Percentiles rank a stretch among this genome's conserved stretches.
Evolutionary conservation across 2,329 filamentous ascomycete species (phyloP).

Genomic region (Fusarium tupiense): DNA sequence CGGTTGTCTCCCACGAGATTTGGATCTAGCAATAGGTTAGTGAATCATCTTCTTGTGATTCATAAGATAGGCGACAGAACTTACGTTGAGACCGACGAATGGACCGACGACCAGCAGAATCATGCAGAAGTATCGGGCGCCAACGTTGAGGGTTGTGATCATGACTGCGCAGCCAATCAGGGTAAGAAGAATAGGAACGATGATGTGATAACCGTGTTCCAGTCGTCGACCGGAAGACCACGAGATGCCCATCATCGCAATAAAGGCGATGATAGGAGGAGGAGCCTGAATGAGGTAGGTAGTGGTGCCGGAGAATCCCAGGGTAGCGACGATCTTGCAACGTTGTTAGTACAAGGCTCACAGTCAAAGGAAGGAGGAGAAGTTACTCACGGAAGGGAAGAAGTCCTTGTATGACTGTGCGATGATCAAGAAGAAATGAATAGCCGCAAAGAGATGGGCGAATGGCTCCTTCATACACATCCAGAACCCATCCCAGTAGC

Average conservation of each 20-base stretch:
- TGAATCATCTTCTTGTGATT: accelerated
- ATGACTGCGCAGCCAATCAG: conserved; percentile 53
- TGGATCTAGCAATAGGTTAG: conserved; percentile 29
- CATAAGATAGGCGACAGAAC: accelerated
- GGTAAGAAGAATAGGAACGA: conserved; percentile 50
- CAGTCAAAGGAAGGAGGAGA: accelerated
- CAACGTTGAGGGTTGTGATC: conserved; percentile 53
- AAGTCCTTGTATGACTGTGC: conserved; percentile 55
- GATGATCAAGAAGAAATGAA: conserved; percentile 57
- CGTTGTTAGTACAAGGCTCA: not conserved
- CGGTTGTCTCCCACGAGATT: conserved; percentile 54
- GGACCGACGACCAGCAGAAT: conserved; percentile 53
- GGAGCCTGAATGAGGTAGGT: conserved; percentile 55
- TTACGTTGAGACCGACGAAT: conserved; percentile 51
- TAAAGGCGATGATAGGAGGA: conserved; percentile 53
- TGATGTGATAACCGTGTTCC: conserved; percentile 54
- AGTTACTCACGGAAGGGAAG: conserved; percentile 49
- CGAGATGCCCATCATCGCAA: conserved; percentile 50
- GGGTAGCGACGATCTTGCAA: conserved; percentile 42
- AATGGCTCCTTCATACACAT: conserved; percentile 48
- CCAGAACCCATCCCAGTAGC: conserved; percentile 51
- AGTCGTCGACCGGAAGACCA: conserved; percentile 52
- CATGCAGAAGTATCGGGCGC: conserved; percentile 54
- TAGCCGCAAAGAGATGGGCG: conserved; percentile 49
- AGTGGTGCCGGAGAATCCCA: conserved; percentile 40